Base-by-base conservation (phyloP, 306 rosid genomes). In the Malus sylvestris region DNA sequence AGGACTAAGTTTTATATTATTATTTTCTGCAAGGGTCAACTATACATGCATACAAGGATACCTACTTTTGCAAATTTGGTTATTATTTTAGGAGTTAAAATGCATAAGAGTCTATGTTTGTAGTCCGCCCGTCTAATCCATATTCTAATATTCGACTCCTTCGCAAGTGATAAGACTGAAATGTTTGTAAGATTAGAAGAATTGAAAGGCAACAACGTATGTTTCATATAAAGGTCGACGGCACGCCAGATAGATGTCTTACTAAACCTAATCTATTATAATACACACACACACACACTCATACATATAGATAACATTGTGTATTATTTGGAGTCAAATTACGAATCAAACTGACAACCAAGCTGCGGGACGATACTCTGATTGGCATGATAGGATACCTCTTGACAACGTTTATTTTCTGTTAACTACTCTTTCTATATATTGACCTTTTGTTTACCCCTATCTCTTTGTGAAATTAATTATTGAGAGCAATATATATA, bases 401-500 rank as follows among this genome's bases (percentile, higher is more conserved):
- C 23, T 15, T 74, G 45, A 27, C 78, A 74, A 44, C 77, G 70
- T 44, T 60, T 53, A 74, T 61, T 45, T 19, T 44, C 78, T 61
- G 59, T 40, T 42, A 60, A 59, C 25, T 59, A 40, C 12, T 40
- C 10, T 42, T 15, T 61, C 35, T 27, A 5, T 40, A 10, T 35
- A 6, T 57, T 14, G 27, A 60, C 20, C 40, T 8, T 59, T 60
- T 60, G 12, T 60, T 69, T 73, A 60, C 30, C n/a, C 60, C 45
- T 73, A 74, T 73, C 59, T 61, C 30, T 18, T 44, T 61, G 23
- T 49, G 55, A 49, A 49, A 49, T 49, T 49, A 42, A 61, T 74
- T 44, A 74, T 74, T 74, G 69, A 45, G 59, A 4, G 68, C 32
- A 5, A 14, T 2, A 25, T 16, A 19, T 3, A 65, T 35, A 6